Conservation (phyloP, 2,329 filamentous ascomycete genomes). For the Trichoderma breve region DNA sequence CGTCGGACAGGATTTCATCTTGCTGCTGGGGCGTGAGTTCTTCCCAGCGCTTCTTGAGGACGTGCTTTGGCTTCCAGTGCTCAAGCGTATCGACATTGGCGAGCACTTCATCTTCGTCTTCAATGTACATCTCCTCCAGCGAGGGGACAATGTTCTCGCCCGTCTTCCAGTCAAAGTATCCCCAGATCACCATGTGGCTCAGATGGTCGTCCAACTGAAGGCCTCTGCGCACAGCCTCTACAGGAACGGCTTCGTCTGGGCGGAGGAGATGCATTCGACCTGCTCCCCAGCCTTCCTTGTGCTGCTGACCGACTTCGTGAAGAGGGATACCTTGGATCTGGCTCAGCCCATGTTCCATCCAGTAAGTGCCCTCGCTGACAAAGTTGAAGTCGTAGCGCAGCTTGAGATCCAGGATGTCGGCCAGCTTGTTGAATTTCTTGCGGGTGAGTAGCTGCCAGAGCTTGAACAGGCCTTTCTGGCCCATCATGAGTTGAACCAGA, state of each 20-base stretch:
- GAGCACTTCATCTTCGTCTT: constrained; percentile 43
- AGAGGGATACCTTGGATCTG: constrained; percentile 51
- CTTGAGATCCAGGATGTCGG: constrained; percentile 56
- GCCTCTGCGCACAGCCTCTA: constrained; percentile 53
- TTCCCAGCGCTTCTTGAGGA: constrained; percentile 45
- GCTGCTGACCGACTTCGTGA: constrained; percentile 50
- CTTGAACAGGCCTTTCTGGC: constrained; percentile 54
- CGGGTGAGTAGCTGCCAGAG: constrained; percentile 61
- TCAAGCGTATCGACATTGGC: constrained; percentile 33
- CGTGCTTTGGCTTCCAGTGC: constrained; percentile 47
- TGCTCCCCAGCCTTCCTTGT: constrained; percentile 57
- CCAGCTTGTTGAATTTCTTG: constrained; percentile 46
- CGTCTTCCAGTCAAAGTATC: constrained; percentile 54
- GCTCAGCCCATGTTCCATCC: constrained; percentile 23
- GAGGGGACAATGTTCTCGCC: constrained; percentile 51
- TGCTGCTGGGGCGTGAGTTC: constrained; percentile 38
- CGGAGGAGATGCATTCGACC: constrained; percentile 47
- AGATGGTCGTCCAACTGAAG: constrained; percentile 55
- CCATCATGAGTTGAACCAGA: constrained; percentile 58
- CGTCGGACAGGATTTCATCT: constrained; percentile 38
- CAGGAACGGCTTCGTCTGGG: constrained; percentile 57
- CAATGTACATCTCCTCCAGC: constrained; percentile 51
- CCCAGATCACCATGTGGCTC: constrained; percentile 60
- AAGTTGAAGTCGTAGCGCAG: constrained; percentile 56
- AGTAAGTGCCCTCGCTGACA: constrained; percentile 29